phyloP scores from a whole-genome alignment of 306 rosid species.

The Begonia fuchsioides region DNA sequence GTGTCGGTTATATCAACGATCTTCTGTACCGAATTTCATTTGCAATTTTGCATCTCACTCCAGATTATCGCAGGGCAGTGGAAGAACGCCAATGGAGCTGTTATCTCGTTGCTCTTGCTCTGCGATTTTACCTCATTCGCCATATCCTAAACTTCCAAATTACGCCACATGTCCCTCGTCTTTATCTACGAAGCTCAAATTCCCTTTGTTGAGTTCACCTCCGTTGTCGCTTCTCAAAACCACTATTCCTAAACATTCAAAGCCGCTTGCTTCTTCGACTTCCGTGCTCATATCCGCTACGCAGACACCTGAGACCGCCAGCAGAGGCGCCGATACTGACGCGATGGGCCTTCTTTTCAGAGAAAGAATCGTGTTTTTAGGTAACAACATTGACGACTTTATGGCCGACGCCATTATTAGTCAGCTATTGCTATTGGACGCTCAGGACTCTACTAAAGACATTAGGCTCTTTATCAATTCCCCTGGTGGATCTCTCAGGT shows the following conservation, averaged over 20 bases:
- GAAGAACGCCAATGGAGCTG: conserved; percentile 8
- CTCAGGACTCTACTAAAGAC: conserved; percentile 66
- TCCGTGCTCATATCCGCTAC: conserved; percentile 26
- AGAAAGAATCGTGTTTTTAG: conserved; percentile 91
- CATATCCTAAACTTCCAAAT: conserved; percentile 2
- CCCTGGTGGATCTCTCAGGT: conserved; percentile 92
- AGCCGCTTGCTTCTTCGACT: conserved; percentile 13
- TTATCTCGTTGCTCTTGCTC: conserved; percentile 16
- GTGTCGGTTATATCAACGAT: not conserved
- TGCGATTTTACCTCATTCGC: conserved; percentile 5
- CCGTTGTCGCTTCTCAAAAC: conserved; percentile 11
- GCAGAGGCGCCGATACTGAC: conserved; percentile 59
- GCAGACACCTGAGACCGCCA: conserved; percentile 47
- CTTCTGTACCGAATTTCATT: not conserved
- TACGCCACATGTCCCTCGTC: conserved; percentile 7
- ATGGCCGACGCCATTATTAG: conserved; percentile 81
- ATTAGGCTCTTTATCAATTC: conserved; percentile 80
- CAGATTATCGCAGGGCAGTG: not conserved
- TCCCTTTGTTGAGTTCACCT: conserved; percentile 8
- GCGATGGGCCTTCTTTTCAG: conserved; percentile 71
- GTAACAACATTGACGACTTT: conserved; percentile 62
- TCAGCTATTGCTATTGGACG: conserved; percentile 79
- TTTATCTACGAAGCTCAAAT: conserved; percentile 17
- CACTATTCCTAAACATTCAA: conserved; percentile 13
- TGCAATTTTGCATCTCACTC: not conserved